phyloP scores from a whole-genome alignment of 1,139 yeast species.

The Yamadazyma atmosphaerica region DNA sequence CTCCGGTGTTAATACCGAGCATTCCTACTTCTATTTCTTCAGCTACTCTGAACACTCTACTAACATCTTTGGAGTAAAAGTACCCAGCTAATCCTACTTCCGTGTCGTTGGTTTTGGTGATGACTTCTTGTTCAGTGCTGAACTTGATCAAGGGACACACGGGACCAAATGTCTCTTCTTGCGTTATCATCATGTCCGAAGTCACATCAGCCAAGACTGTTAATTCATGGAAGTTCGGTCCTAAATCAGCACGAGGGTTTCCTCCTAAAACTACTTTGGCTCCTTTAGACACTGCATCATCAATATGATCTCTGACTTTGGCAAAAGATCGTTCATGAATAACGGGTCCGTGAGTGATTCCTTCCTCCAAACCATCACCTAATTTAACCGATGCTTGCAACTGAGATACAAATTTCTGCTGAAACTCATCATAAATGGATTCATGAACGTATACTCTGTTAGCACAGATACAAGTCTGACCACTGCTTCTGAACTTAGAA shows the following conservation, averaged over 20 bases:
- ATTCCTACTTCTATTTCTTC: constrained; percentile 48
- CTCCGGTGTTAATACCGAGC: constrained; percentile 48
- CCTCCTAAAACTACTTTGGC: constrained; percentile 71
- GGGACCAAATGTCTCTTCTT: constrained; percentile 91
- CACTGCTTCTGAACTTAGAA: constrained; percentile 67
- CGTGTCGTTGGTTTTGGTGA: constrained; percentile 66
- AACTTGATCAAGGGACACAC: constrained; percentile 76
- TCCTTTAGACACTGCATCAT: constrained; percentile 74
- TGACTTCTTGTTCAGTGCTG: constrained; percentile 65
- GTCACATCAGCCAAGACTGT: constrained; percentile 71
- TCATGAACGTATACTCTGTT: constrained; percentile 80
- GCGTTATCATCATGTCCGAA: constrained; percentile 57
- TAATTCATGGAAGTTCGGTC: constrained; percentile 74
- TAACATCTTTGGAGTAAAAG: constrained; percentile 42
- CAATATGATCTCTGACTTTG: constrained; percentile 70
- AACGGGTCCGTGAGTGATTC: constrained; percentile 78
- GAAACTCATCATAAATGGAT: constrained; percentile 60
- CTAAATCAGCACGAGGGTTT: constrained; percentile 60
- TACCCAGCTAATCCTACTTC: constrained; percentile 50
- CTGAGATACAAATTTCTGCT: constrained; percentile 42
- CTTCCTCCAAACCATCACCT: constrained; percentile 73
- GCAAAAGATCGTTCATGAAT: constrained; percentile 65
- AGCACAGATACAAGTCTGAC: constrained; percentile 90
- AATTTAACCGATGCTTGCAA: constrained; percentile 53
- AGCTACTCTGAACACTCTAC: constrained; percentile 54